phyloP scores from a whole-genome alignment of 192 early-diverging fungal genomes.

The Backusella mclennaniae region DNA sequence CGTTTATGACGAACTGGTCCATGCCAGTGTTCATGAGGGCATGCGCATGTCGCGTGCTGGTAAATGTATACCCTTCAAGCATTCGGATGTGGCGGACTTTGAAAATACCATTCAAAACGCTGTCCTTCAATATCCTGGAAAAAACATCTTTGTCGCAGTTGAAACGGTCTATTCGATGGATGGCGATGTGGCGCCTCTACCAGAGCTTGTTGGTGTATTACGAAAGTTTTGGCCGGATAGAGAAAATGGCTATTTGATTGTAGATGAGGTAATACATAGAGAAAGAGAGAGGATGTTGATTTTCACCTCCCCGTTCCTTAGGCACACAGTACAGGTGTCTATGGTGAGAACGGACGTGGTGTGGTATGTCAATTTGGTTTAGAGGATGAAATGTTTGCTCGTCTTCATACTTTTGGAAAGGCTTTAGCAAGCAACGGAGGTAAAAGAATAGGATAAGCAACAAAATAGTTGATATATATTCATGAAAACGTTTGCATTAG shows the following conservation, averaged over 20 bases:
- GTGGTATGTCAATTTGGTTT: conserved; percentile 62
- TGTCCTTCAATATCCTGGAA: conserved; percentile 6
- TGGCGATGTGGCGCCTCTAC: conserved; percentile 69
- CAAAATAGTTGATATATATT: not conserved
- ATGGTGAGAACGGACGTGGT: conserved; percentile 65
- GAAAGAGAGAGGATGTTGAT: not conserved
- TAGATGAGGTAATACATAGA: conserved; percentile 66
- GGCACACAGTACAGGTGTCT: conserved; percentile 82
- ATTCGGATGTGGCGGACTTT: conserved; percentile 66
- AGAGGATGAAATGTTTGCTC: conserved; percentile 65
- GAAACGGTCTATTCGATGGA: conserved; percentile 87
- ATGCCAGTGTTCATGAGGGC: conserved; percentile 85
- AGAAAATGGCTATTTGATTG: conserved; percentile 62
- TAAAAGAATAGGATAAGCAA: conserved; percentile 15
- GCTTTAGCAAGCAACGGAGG: conserved; percentile 78
- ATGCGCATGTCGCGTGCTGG: conserved; percentile 57
- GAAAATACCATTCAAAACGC: conserved; percentile 4
- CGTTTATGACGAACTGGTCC: conserved; percentile 71
- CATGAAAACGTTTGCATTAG: conserved; percentile 29
- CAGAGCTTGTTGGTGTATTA: conserved; percentile 57
- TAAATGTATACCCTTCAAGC: conserved; percentile 50
- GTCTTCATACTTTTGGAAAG: conserved; percentile 85
- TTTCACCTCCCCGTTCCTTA: conserved; percentile 4
- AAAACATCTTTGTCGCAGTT: conserved; percentile 69
- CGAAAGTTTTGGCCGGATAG: conserved; percentile 35